phyloP scores from a whole-genome alignment of 352 stramenopile genomes.

The Globisporangium okanoganense region DNA sequence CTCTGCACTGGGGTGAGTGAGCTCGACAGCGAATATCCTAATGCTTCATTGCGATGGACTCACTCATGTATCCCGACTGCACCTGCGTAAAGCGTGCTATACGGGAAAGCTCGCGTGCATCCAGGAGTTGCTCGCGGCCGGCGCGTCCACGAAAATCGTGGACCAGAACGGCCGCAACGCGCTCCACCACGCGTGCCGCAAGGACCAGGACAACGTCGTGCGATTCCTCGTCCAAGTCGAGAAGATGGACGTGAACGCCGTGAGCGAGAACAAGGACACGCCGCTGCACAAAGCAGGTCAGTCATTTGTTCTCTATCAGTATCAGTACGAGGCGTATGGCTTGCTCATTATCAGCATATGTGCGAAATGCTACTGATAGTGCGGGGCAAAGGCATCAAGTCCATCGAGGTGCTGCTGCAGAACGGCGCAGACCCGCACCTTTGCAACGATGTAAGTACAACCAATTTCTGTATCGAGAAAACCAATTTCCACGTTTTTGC shows the following conservation, averaged over 20 bases:
- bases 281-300: slow-evolving; percentile 77
- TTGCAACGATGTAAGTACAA: slow-evolving; percentile 44
- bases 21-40: neutral
- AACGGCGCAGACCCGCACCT: slow-evolving; percentile 50
- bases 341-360: neutral
- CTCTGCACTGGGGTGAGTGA: slow-evolving; percentile 65
- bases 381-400: slow-evolving; percentile 48
- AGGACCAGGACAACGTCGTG: slow-evolving; percentile 64
- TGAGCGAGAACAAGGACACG: slow-evolving; percentile 69
- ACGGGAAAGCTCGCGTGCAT: slow-evolving; percentile 50
- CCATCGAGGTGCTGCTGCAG: slow-evolving; percentile 57
- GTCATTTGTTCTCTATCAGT: neutral
- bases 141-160: slow-evolving; percentile 28
- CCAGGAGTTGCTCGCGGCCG: slow-evolving; percentile 48
- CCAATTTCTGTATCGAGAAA: neutral
- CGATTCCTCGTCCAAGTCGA: slow-evolving; percentile 40
- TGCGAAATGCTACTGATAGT: slow-evolving; percentile 13
- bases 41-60: neutral
- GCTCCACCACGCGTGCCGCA: slow-evolving; percentile 72
- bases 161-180: slow-evolving; percentile 66
- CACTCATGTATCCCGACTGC: neutral
- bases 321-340: neutral
- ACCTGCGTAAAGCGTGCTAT: slow-evolving; percentile 41
- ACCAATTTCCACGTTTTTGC: neutral
- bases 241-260: slow-evolving; percentile 54